Base-by-base conservation (phyloP, 805 yeast genomes). In the Candida endomychidarum region DNA sequence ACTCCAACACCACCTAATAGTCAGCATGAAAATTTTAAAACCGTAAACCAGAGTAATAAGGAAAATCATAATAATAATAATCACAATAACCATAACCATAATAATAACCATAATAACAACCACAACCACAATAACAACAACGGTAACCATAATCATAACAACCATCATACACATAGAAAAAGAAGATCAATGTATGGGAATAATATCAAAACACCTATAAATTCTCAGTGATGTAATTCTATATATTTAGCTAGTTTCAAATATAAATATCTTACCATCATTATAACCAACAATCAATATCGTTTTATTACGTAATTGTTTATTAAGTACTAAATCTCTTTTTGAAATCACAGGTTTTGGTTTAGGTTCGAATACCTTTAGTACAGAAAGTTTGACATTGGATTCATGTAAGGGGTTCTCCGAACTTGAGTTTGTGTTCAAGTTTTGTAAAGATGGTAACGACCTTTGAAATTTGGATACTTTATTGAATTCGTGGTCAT, bases 171-270 rank as follows among this genome's bases (percentile, higher is more conserved):
- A 18, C 45, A 53, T 35, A 48, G 37, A 10, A 63, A 62, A 49
- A 60, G 69, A 41, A 53, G 63, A 40, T 63, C 66, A 41, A 52
- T 59, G 45, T 53, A 63, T 41, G 62, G 58, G 5, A 58, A 52
- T 43, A 53, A 45, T 45, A 38, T 38, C 23, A 38, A 43, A 27
- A 27, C 30, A 6, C 17, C 30, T 27, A 27, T 27, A 27, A 27
- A 27, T 27, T 12, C 30, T 12, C 14, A 27, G 8, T 20, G 8
- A 29, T 27, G 26, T 32, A 39, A n/a, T n/a, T n/a, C n/a, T 34
- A 26, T 3, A 15, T 22, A 39, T 39, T 17, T 41, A 33, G 36
- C 30, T 34, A 36, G 40, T 20, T 37, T 45, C 43, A 35, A 43
- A 41, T 20, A 44, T 27, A 27, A 40, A 30, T 18, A 47, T 9